Evolutionary conservation across 2,329 filamentous ascomycete species (phyloP).

Genomic region (Aspergillus hiratsukae): DNA sequence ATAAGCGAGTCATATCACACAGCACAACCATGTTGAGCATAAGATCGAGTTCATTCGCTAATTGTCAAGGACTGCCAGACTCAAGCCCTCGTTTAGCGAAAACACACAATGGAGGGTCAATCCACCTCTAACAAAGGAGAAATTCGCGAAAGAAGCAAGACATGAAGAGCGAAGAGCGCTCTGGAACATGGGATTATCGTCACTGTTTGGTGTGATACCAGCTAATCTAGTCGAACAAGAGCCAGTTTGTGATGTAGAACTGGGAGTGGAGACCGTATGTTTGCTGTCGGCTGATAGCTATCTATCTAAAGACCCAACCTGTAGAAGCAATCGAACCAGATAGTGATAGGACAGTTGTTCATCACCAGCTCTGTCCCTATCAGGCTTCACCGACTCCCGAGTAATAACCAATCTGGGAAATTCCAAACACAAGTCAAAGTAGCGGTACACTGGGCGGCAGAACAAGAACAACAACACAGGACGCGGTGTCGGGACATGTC

Average conservation of each 20-base stretch:
- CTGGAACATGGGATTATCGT: background rate
- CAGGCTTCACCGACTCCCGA: constrained; percentile 8
- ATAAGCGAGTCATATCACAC: background rate
- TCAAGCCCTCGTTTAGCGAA: background rate
- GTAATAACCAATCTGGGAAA: background rate
- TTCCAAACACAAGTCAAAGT: background rate
- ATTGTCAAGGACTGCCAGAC: background rate
- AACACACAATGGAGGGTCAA: background rate
- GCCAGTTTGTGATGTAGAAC: too few species aligned
- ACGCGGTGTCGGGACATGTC: constrained; percentile 10
- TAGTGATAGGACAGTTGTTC: background rate
- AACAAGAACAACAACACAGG: background rate
- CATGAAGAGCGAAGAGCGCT: background rate
- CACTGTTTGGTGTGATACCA: background rate
- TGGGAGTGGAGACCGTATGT: too few species aligned
- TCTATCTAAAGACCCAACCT: background rate
- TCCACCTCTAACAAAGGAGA: background rate
- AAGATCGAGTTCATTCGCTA: background rate
- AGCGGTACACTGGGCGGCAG: background rate
- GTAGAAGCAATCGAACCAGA: constrained; percentile 1
- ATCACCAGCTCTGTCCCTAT: background rate
- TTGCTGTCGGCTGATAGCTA: background rate
- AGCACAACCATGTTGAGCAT: background rate
- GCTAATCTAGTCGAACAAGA: background rate
- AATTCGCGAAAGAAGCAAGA: background rate